phyloP scores from a whole-genome alignment of 108 stramenopile species.

The Parietichytrium sp. region DNA sequence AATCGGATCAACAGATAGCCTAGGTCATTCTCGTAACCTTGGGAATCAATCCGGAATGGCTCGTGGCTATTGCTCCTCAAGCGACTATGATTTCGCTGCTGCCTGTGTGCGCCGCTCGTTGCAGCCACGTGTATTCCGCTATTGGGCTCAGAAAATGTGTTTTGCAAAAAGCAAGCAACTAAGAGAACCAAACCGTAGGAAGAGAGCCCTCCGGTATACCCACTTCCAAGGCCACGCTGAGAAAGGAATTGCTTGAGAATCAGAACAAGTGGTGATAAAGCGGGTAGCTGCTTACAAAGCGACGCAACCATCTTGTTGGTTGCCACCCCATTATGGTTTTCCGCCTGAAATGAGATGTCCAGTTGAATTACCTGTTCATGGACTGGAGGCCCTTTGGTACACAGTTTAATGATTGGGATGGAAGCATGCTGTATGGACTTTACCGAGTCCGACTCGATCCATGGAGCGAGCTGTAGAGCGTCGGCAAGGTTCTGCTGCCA shows the following conservation, averaged over 20 bases:
- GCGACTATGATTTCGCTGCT: neutral
- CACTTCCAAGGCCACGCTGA: constrained; percentile 47
- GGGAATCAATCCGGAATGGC: constrained; percentile 32
- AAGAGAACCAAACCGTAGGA: constrained; percentile 55
- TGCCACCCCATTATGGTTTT: constrained; percentile 52
- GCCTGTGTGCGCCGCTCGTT: neutral
- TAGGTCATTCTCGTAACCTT: no score
- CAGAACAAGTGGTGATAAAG: constrained; percentile 49
- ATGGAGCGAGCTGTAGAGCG: constrained; percentile 48
- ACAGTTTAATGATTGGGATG: constrained; percentile 59
- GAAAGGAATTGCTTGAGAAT: constrained; percentile 54
- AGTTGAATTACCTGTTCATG: constrained; percentile 7
- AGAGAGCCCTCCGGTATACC: constrained; percentile 57
- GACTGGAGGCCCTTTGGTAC: neutral
- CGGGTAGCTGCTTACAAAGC: constrained; percentile 43
- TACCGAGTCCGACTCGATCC: constrained; percentile 54
- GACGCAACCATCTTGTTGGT: constrained; percentile 47
- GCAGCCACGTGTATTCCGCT: neutral
- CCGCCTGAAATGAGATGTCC: constrained; percentile 54
- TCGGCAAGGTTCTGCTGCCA: constrained; percentile 62
- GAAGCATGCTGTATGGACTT: constrained; percentile 58
- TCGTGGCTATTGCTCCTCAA: constrained; percentile 13
- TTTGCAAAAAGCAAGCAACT: constrained; percentile 48
- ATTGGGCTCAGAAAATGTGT: no score
- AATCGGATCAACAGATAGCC: constrained; percentile 61